Conservation (phyloP, 805 yeast genomes). For the Candida incommunis region DNA sequence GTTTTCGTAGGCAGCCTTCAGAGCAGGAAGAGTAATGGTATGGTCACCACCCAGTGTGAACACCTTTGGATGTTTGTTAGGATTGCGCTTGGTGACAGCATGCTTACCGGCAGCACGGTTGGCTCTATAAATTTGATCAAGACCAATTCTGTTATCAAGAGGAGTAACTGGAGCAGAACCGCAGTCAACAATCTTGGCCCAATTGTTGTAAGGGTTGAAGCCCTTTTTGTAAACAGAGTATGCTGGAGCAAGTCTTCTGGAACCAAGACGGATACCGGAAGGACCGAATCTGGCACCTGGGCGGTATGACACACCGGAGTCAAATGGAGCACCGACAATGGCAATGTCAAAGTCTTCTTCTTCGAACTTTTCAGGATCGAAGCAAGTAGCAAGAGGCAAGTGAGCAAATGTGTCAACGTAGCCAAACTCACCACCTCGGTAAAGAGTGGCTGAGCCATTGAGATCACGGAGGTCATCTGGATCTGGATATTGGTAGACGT, state of each 20-base stretch:
- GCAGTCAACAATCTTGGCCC: conserved; percentile 13
- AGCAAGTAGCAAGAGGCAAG: conserved; percentile 39
- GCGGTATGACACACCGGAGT: conserved; percentile 52
- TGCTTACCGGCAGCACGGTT: conserved; percentile 18
- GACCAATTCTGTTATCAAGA: conserved; percentile 29
- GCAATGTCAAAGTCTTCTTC: conserved; percentile 41
- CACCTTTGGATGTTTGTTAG: neutral
- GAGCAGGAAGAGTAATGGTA: conserved; percentile 54
- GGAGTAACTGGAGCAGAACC: conserved; percentile 33
- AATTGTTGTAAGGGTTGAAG: conserved; percentile 13
- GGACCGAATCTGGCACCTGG: conserved; percentile 66
- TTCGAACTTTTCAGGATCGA: conserved; percentile 22
- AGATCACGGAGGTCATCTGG: conserved; percentile 26
- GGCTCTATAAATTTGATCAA: conserved; percentile 21
- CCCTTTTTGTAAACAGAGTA: conserved; percentile 34
- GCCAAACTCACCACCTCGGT: conserved; percentile 25
- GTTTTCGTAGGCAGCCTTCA: conserved; percentile 41
- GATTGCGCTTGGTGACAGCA: conserved; percentile 7
- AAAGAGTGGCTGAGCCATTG: conserved; percentile 31
- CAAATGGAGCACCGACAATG: conserved; percentile 55
- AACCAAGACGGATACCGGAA: conserved; percentile 16
- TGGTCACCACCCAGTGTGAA: conserved; percentile 26
- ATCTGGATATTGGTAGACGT: conserved; percentile 20
- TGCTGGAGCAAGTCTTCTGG: conserved; percentile 22
- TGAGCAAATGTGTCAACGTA: conserved; percentile 52